Conservation (phyloP, 176 grass and related monocot species). For the Rhipidocladum racemiflorum region DNA sequence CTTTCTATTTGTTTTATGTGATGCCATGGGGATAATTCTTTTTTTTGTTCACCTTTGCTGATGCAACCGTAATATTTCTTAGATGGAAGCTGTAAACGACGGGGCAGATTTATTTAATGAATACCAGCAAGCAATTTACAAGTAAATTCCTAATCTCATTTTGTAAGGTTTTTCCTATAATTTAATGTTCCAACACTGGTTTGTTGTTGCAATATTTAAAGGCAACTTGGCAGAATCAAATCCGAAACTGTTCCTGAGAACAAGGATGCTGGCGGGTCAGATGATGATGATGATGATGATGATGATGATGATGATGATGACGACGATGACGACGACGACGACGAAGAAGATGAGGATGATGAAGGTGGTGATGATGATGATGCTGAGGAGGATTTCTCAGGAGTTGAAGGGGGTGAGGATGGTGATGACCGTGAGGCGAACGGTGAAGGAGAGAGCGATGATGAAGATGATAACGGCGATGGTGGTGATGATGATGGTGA, state of each 20-base stretch:
- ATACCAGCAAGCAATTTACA: constrained; percentile 38
- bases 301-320: constrained; percentile 61
- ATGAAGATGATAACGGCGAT: background rate
- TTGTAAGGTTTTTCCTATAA: background rate
- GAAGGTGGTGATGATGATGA: constrained; percentile 46
- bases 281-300: constrained; percentile 43
- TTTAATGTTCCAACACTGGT: background rate
- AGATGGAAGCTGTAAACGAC: constrained; percentile 28
- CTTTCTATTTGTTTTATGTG: background rate
- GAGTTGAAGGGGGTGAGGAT: constrained; percentile 50
- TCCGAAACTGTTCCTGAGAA: constrained; percentile 43
- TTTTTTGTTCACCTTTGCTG: background rate
- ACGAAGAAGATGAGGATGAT: constrained; percentile 46
- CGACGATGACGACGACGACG: constrained; percentile 40
- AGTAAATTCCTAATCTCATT: constrained; percentile 20
- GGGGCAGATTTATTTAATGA: constrained; percentile 15
- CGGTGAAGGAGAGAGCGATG: constrained; percentile 48
- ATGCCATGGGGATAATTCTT: background rate
- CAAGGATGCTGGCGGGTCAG: constrained; percentile 66
- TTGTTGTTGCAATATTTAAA: constrained; percentile 24
- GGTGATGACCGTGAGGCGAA: constrained; percentile 57
- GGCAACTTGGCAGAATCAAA: constrained; percentile 54
- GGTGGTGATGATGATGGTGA: constrained; percentile 25
- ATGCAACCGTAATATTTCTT: constrained; percentile 2
- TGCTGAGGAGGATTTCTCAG: constrained; percentile 47